Percentiles rank a stretch among this genome's conserved stretches.
Evolutionary conservation across 2,329 filamentous ascomycete genomes (phyloP).

Genomic region (Pseudogymnoascus sp.): DNA sequence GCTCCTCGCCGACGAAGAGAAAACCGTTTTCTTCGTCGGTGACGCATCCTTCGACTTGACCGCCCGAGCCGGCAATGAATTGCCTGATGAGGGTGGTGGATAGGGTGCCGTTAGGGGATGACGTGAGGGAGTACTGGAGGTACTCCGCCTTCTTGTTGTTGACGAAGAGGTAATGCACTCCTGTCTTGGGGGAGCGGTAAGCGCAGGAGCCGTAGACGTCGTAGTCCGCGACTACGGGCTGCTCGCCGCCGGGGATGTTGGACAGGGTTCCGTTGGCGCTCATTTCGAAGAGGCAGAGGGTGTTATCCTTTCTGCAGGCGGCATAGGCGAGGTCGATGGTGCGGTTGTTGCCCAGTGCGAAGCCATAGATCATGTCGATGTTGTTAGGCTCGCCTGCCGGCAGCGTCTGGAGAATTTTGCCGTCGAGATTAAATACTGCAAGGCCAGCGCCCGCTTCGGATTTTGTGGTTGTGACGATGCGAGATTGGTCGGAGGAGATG

Average conservation of each 20-base stretch:
- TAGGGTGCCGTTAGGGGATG: constrained; percentile 35
- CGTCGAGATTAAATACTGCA: constrained; percentile 41
- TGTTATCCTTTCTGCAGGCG: constrained; percentile 44
- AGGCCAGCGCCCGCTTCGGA: constrained; percentile 42
- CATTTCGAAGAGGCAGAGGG: constrained; percentile 45
- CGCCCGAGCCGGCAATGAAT: constrained; percentile 43
- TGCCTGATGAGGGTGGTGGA: constrained; percentile 42
- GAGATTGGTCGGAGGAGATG: constrained; percentile 34
- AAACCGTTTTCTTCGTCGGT: constrained; percentile 44
- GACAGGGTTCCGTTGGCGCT: constrained; percentile 37
- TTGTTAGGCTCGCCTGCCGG: constrained; percentile 44
- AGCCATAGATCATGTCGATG: constrained; percentile 46
- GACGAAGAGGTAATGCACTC: constrained; percentile 47
- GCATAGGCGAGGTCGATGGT: constrained; percentile 43
- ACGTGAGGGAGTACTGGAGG: constrained; percentile 44
- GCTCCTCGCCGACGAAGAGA: constrained; percentile 46
- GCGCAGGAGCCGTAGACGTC: constrained; percentile 46
- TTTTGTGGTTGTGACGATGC: constrained; percentile 46
- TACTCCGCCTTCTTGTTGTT: constrained; percentile 48
- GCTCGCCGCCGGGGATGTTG: constrained; percentile 38
- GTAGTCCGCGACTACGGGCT: constrained; percentile 39
- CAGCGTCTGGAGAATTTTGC: constrained; percentile 40
- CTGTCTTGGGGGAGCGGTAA: constrained; percentile 40
- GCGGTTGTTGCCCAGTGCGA: constrained; percentile 34
- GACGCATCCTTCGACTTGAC: constrained; percentile 49